Evolutionary conservation across 2,329 filamentous ascomycete species (phyloP).

Genomic region (Botrytis fragariae): DNA sequence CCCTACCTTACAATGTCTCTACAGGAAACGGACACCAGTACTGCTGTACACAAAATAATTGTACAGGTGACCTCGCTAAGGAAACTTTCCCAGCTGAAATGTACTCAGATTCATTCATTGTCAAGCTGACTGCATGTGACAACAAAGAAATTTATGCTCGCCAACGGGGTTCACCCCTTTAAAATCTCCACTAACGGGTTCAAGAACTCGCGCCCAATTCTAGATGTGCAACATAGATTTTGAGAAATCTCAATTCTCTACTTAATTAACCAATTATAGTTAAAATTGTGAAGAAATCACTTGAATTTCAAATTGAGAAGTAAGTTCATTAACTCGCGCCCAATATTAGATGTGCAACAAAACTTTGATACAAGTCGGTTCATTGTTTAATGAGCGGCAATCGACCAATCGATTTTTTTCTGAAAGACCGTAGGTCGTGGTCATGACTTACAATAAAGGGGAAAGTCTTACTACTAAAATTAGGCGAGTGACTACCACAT

Average conservation of each 20-base stretch:
- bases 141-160: neutral
- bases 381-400: neutral
- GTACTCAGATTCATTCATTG: neutral
- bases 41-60: too few relatives aligned
- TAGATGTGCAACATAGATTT: neutral
- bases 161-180: neutral
- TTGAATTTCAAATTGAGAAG: neutral
- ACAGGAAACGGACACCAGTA: neutral
- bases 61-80: neutral
- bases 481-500: neutral
- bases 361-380: accelerated
- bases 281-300: accelerated
- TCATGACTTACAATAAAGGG: too few relatives aligned
- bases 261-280: neutral
- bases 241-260: neutral
- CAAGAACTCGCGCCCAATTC: neutral
- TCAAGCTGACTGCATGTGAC: neutral
- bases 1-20: neutral
- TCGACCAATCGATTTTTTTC: neutral
- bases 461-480: neutral
- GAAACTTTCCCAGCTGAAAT: neutral
- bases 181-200: neutral
- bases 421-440: accelerated
- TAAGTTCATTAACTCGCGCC: neutral
- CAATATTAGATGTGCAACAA: neutral